Conservation (phyloP, 1,139 yeast species). For the Suhomyces kunorum region DNA sequence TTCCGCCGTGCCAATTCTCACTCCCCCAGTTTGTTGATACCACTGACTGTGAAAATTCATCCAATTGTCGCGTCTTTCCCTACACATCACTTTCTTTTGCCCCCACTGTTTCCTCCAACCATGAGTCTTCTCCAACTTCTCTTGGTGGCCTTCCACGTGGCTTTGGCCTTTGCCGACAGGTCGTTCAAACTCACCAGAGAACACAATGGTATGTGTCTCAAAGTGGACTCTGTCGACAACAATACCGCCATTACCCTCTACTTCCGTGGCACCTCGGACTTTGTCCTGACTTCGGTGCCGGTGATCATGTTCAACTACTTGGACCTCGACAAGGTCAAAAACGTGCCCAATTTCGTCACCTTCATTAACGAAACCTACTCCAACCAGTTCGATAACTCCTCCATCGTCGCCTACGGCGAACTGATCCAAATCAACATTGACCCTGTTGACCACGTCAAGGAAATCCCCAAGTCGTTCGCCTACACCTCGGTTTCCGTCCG, state of each 20-base stretch:
- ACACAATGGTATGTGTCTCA: constrained; percentile 18
- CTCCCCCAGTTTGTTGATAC: too few relatives aligned
- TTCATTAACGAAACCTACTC: constrained; percentile 15
- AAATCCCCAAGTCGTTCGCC: constrained; percentile 9
- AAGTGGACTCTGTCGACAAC: constrained; percentile 11
- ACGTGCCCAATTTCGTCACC: constrained; percentile 16
- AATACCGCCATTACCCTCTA: constrained; percentile 13
- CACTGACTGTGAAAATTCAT: too few relatives aligned
- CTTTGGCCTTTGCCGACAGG: constrained; percentile 10
- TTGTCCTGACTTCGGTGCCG: constrained; percentile 14
- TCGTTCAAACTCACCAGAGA: constrained; percentile 13
- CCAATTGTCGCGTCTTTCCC: background rate
- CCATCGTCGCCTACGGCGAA: constrained; percentile 8
- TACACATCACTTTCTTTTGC: background rate
- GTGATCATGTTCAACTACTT: constrained; percentile 18
- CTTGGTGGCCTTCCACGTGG: constrained; percentile 10
- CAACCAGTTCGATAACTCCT: constrained; percentile 10
- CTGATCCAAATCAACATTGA: constrained; percentile 12
- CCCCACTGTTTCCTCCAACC: background rate
- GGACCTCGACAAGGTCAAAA: constrained; percentile 14
- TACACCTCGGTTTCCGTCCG: constrained; percentile 6
- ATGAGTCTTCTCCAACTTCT: constrained; percentile 7
- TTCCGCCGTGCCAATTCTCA: too few relatives aligned
- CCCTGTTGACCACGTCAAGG: constrained; percentile 2
- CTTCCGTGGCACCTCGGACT: constrained; percentile 6